phyloP scores from a whole-genome alignment of 2,329 filamentous ascomycete genomes.

The Colletotrichum falcatum region DNA sequence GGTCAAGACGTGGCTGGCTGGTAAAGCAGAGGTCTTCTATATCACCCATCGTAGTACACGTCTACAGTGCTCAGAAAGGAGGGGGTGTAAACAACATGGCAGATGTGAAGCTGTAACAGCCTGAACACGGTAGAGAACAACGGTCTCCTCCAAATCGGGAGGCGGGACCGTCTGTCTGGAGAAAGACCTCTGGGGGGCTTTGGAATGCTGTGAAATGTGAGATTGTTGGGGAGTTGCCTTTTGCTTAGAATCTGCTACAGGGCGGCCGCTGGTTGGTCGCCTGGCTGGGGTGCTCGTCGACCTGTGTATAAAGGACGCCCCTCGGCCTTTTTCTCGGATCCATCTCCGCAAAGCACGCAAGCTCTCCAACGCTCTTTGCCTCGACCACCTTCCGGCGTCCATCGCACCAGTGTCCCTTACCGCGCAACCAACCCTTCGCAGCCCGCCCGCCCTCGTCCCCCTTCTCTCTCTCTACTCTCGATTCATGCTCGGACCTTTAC shows the following conservation, averaged over 20 bases:
- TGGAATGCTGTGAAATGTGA: slow-evolving; percentile 3
- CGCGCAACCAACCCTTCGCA: background rate
- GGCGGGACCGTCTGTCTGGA: background rate
- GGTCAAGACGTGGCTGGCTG: too few species aligned
- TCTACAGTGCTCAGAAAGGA: too few species aligned
- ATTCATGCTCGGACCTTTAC: background rate
- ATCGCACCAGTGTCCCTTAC: background rate
- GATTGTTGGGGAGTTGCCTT: background rate
- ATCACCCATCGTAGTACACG: too few species aligned
- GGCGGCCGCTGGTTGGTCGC: background rate
- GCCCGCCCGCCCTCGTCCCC: background rate
- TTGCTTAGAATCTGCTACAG: background rate
- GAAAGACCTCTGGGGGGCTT: background rate
- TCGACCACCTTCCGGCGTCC: too few species aligned
- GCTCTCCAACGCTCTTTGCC: too few species aligned
- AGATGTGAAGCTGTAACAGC: too few species aligned
- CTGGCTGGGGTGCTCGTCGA: background rate
- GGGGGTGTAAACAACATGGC: too few species aligned
- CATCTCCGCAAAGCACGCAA: background rate
- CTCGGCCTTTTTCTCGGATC: background rate
- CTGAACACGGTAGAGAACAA: too few species aligned
- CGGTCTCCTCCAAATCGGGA: too few species aligned
- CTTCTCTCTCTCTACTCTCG: background rate
- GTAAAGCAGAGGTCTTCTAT: too few species aligned
- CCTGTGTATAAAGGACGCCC: background rate